Base-by-base conservation (phyloP, 2,329 filamentous ascomycete genomes). In the Apiospora saccharicola region DNA sequence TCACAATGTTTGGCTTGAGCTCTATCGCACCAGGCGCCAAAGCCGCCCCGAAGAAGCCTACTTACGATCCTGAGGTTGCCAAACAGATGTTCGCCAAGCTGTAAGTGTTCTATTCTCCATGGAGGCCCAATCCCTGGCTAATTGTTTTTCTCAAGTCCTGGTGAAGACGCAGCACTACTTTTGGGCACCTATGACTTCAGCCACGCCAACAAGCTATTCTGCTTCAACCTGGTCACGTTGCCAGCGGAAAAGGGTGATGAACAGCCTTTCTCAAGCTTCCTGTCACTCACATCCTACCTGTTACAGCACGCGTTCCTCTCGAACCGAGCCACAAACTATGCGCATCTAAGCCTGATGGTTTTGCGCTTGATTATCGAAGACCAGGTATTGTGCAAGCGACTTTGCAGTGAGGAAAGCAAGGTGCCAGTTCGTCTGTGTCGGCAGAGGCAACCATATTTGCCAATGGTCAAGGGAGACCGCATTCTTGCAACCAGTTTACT, bases 201-300 rank as follows among this genome's bases (percentile, higher is more conserved):
- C 3, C 93, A 97, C 79, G 93, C 95, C 46, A 99, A 98, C 85
- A 98, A 98, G 83, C 87, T 98, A 12, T 98, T 99, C 82, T 96
- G 94, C 81, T 93, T 94, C 80, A 95, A 93, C 77, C 84, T 99
- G 61, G 90, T 98, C 70, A 91, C 90, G 2, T 80, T 90, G 34
- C 79, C 88, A 7, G 83, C 90, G 0, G 90, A 91, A 68, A 92
- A 92, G 76, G 89, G 87, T 57, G 86, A 90, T 68, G 91, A 96
- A 77, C 89, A 92, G 1, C 93, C 95, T 0, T 91, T 99, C 74
- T 90, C 92, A 67, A 91, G 90, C 76, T 97, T 96, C 79, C 85
- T 98, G 41, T 98, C 96, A 0, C 86, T 98, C 61, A 93, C 94
- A 4, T 98, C 96, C 3, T 99, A 99, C 82, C 88, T 98, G 44